These are phyloP conservation scores for Pseudonitzschia pungens DNA, from an alignment of 108 stramenopile species.

Conservation along the genomic window DNA sequence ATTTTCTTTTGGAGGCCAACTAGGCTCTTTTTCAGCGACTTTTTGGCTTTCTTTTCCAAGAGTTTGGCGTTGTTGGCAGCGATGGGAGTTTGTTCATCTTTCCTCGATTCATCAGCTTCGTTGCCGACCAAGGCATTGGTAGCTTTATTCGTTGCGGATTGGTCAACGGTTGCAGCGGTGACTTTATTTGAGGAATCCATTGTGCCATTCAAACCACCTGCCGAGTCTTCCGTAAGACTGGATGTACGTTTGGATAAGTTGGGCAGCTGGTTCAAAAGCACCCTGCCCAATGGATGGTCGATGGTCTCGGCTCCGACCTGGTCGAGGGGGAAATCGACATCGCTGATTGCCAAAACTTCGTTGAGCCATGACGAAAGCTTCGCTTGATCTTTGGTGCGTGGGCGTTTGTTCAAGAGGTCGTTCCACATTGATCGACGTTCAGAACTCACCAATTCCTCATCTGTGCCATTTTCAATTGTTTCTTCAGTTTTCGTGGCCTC, in stretches of 20 bases:
- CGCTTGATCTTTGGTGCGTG: conserved; percentile 48
- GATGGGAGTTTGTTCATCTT: background rate
- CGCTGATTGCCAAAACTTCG: conserved; percentile 53
- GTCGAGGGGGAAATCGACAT: conserved; percentile 32
- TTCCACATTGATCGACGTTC: conserved; percentile 45
- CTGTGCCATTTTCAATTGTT: background rate
- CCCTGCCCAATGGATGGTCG: background rate
- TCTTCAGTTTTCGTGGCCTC: background rate
- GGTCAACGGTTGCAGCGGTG: no score
- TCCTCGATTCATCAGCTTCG: background rate
- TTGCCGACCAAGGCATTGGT: background rate
- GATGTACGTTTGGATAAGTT: background rate
- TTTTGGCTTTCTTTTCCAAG: conserved; percentile 15
- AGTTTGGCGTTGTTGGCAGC: background rate
- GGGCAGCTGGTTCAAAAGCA: conserved; percentile 2
- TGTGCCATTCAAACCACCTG: background rate
- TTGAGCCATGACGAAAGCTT: conserved; percentile 53
- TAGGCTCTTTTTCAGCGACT: conserved; percentile 23
- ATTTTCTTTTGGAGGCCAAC: conserved; percentile 37
- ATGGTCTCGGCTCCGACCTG: background rate
- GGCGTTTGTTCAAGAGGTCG: conserved; percentile 42
- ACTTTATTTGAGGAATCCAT: background rate
- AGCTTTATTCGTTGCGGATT: background rate
- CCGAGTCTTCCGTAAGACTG: background rate
- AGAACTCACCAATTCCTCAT: background rate